Percentiles rank a stretch among this genome's conserved stretches.
Conservation (phyloP, 2,329 filamentous ascomycete genomes). For the Aschersonia sp. region DNA sequence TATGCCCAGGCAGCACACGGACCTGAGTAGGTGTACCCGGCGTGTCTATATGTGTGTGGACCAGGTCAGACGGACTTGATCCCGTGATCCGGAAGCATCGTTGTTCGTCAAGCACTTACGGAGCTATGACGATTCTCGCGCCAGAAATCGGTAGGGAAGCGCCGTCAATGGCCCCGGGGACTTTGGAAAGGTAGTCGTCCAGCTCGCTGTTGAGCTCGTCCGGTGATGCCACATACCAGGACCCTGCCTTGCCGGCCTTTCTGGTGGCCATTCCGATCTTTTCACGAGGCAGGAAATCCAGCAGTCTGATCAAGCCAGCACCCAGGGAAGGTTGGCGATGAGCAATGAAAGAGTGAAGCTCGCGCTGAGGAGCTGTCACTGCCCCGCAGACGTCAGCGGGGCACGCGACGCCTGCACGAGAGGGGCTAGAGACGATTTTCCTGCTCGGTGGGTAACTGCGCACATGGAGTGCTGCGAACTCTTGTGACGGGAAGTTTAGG, state of each 20-base stretch:
- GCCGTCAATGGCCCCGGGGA: slow-evolving; percentile 51
- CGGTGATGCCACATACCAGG: slow-evolving; percentile 64
- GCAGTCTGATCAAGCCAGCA: no score
- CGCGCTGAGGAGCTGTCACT: no score
- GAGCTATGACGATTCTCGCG: slow-evolving; percentile 79
- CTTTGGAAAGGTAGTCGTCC: slow-evolving; percentile 56
- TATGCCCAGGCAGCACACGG: slow-evolving; percentile 91
- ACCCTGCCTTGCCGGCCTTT: slow-evolving; percentile 52
- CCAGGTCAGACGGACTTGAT: background rate
- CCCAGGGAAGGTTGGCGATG: no score
- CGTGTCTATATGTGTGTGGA: slow-evolving; percentile 48
- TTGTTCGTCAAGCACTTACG: slow-evolving; percentile 45
- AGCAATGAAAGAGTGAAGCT: no score
- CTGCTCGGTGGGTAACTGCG: no score
- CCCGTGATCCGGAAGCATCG: background rate
- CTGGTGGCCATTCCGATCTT: slow-evolving; percentile 1
- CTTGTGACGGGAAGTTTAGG: no score
- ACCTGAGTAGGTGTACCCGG: slow-evolving; percentile 86
- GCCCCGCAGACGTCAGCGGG: no score
- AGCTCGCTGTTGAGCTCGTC: slow-evolving; percentile 52
- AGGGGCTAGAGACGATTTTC: no score
- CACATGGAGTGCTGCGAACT: no score
- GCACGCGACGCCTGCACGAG: no score
- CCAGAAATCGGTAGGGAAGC: slow-evolving; percentile 49
- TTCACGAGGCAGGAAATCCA: no score